These are phyloP conservation scores for Fusarium sp. DNA, from an alignment of 2,329 filamentous ascomycete species.

Conservation along the genomic window DNA sequence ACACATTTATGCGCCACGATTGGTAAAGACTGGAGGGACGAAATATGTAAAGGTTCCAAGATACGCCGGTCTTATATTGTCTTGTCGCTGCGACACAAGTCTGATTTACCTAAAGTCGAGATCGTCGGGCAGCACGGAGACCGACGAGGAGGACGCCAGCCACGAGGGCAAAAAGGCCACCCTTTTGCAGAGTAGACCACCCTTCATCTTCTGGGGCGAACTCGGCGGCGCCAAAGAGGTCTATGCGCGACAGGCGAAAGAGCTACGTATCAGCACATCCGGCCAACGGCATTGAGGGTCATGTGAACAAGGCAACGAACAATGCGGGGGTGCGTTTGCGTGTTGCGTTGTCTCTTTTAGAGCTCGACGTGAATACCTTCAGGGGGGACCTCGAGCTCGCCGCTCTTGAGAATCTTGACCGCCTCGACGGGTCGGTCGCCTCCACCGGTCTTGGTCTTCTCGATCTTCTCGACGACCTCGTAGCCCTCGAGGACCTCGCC, in stretches of 20 bases:
- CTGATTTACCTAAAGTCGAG: constrained; percentile 30
- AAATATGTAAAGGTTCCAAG: neutral
- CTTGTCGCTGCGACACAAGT: constrained; percentile 6
- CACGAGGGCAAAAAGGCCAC: constrained; percentile 35
- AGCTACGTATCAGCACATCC: constrained; percentile 51
- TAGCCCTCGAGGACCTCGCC: constrained; percentile 90
- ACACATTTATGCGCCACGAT: neutral
- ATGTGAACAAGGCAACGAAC: constrained; percentile 37
- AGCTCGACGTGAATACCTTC: constrained; percentile 96
- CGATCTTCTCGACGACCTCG: constrained; percentile 82
- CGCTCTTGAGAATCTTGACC: constrained; percentile 85
- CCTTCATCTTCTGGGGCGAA: constrained; percentile 33
- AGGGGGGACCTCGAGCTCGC: constrained; percentile 83
- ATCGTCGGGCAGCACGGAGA: constrained; percentile 37
- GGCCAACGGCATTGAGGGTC: constrained; percentile 11
- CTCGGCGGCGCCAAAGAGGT: constrained; percentile 43
- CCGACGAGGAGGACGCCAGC: constrained; percentile 38
- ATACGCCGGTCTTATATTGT: constrained; percentile 28
- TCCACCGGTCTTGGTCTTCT: constrained; percentile 73
- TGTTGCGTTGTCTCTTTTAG: constrained; percentile 63
- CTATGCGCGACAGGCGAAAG: constrained; percentile 42
- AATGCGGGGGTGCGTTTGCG: constrained; percentile 26
- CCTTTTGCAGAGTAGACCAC: constrained; percentile 41
- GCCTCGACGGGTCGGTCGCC: constrained; percentile 76
- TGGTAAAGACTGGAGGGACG: neutral